Evolutionary conservation across 1,284 basidiomycete species (phyloP), one percentile per base, ranked within the genome.

Genomic region (Leccinum subrobustum): DNA sequence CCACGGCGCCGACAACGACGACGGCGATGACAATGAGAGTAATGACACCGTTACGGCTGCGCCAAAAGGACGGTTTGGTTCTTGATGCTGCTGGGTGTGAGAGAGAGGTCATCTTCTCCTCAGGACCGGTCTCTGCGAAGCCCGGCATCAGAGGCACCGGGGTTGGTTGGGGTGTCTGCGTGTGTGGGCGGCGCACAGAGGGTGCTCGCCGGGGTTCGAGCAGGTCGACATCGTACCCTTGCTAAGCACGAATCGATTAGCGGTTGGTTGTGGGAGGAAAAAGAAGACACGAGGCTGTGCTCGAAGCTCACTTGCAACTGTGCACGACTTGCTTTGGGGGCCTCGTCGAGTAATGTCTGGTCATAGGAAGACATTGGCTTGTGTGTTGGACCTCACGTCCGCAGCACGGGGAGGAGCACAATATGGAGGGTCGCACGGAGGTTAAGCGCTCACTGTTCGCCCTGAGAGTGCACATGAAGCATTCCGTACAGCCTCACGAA

Each of bases 191-290:
- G 50, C 64, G 68, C 20, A 61, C 37, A 44, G 67, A 67, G 3
- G 61, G 58, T 42, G 65, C 39, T 60, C 51, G 73, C 50, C 47
- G 70, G 42, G 60, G 60, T 12, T 77, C 75, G 57, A 85, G 75
- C 23, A 86, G 71, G 62, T 81, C 77, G 60, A 82, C 74, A 59
- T 78, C 78, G 70, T 86, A 85, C 4, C 83, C 83, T 76, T 80
- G 78, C 83, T 85, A 33, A 33, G 12, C 27, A 63, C 23, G 8
- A 27, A 39, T 20, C 5, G 25, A 42, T 44, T 8, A 12, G 14
- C 6, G 16, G 37, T 1, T 31, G 29, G 4, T 11, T 37, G 37
- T 18, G 39, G 39, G n/a, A 4, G 31, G 18, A 8, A 42, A 2
- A 12, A 31, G 8, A 35, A 20, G 35, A 6, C 14, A 18, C n/a